These are phyloP conservation scores for Moesziomyces sp. DNA, from an alignment of 1,284 basidiomycete species.

Conservation along the genomic window DNA sequence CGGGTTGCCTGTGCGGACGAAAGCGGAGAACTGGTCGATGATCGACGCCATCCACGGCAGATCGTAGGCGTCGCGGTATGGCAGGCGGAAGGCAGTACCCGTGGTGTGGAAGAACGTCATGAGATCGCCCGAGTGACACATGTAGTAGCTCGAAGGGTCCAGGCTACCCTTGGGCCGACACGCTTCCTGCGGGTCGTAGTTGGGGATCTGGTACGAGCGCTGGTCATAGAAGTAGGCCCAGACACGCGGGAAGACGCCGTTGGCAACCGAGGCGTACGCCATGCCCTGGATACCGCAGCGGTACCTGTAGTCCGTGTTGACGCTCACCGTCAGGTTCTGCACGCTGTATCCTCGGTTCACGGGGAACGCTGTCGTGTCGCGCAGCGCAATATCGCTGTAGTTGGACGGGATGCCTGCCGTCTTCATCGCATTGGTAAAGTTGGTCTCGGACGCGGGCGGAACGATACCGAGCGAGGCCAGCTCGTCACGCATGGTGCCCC, in stretches of 20 bases:
- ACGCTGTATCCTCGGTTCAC: conserved; percentile 22
- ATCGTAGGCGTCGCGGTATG: conserved; percentile 35
- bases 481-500: conserved; percentile 55
- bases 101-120: conserved; percentile 39
- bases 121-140: conserved; percentile 49
- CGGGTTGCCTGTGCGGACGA: conserved; percentile 38
- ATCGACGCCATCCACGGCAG: conserved; percentile 33
- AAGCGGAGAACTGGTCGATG: conserved; percentile 40
- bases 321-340: conserved; percentile 35
- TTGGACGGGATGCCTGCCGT: conserved; percentile 38
- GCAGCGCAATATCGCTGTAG: conserved; percentile 38
- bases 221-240: conserved; percentile 39
- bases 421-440: conserved; percentile 37
- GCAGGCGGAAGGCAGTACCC: conserved; percentile 28
- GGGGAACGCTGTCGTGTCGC: conserved; percentile 32
- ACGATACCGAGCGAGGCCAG: conserved; percentile 47
- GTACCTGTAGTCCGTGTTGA: conserved; percentile 41
- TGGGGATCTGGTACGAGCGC: conserved; percentile 39
- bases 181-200: conserved; percentile 34
- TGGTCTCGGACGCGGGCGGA: conserved; percentile 34
- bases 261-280: conserved; percentile 39
- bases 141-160: conserved; percentile 33
- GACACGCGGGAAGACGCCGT: conserved; percentile 42
- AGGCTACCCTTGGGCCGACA: conserved; percentile 26
- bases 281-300: conserved; percentile 44